phyloP scores from a whole-genome alignment of 2,329 filamentous ascomycete species.

The Trichoderma koningii region DNA sequence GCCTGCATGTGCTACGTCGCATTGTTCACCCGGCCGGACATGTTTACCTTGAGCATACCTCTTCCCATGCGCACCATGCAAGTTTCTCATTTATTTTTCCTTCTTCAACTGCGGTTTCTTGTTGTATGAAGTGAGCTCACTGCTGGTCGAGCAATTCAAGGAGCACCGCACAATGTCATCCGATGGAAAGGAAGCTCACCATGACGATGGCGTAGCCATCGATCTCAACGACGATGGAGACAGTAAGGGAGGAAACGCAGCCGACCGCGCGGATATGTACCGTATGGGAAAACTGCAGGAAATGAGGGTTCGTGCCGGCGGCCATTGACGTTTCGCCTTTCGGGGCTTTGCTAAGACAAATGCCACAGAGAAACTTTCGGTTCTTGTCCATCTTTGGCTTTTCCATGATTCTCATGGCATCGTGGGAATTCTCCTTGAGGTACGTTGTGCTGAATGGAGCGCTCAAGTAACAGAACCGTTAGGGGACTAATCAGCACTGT shows the following conservation, averaged over 20 bases:
- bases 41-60: no score
- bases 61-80: neutral
- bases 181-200: neutral
- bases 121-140: neutral
- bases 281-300: conserved; percentile 10
- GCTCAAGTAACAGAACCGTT: rapidly evolving
- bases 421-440: conserved; percentile 17
- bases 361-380: conserved; percentile 8
- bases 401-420: conserved; percentile 13
- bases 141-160: no score
- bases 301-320: conserved; percentile 6
- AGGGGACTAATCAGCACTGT: neutral
- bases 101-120: neutral
- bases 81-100: neutral
- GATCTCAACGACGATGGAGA: neutral
- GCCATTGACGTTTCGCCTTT: no score
- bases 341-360: neutral
- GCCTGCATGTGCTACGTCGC: neutral
- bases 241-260: neutral
- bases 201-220: neutral
- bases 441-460: neutral
- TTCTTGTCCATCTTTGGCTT: conserved; percentile 15
- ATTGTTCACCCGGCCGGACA: neutral
- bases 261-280: conserved; percentile 17
- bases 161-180: neutral